phyloP scores from a whole-genome alignment of 1,139 yeast genomes.

The Debaryomyces sp. region DNA sequence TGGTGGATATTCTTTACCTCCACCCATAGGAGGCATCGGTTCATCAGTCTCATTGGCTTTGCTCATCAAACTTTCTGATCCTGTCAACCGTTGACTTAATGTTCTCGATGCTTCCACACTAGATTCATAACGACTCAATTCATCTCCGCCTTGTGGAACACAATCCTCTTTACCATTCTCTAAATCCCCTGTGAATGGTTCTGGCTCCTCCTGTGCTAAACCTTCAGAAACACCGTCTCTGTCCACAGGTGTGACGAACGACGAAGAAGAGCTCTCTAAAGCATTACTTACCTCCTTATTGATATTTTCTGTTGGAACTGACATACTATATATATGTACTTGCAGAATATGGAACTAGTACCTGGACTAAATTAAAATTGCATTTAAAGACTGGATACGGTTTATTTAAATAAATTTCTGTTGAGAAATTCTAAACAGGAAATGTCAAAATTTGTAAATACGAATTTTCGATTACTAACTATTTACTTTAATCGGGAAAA shows the following conservation, averaged over 20 bases:
- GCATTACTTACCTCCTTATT: not conserved
- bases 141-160: constrained; percentile 5
- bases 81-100: constrained; percentile 25
- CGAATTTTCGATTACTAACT: not conserved
- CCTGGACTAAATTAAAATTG: not conserved
- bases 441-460: not conserved
- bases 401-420: not conserved
- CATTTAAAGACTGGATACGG: not conserved
- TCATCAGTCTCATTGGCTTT: constrained; percentile 25
- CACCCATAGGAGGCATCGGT: constrained; percentile 54
- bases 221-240: not conserved
- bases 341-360: not conserved
- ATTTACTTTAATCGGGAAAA: not conserved
- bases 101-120: constrained; percentile 15
- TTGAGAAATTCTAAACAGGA: not conserved
- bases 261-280: constrained; percentile 1
- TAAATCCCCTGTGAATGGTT: constrained; percentile 11
- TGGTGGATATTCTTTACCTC: constrained; percentile 56
- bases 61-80: constrained; percentile 26
- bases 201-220: constrained; percentile 5
- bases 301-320: not conserved
- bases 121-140: constrained; percentile 15
- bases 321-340: not conserved
- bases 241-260: not conserved
- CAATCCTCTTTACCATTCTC: constrained; percentile 12